phyloP scores from a whole-genome alignment of 805 yeast genomes.

The Candida tallmaniae region DNA sequence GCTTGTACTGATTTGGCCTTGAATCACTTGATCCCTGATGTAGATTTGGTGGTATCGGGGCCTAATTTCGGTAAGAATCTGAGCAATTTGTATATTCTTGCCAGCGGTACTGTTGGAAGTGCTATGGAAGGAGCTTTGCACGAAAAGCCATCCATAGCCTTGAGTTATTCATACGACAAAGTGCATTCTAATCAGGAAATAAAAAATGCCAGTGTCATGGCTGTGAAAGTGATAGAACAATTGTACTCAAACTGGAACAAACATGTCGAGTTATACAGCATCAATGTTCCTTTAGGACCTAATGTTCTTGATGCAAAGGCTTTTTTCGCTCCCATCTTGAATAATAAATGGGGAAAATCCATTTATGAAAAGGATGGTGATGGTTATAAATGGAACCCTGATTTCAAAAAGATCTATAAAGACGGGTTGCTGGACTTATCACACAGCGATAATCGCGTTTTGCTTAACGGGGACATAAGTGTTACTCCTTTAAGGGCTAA shows the following conservation, averaged over 20 bases:
- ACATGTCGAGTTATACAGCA: slow-evolving; percentile 66
- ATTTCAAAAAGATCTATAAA: slow-evolving; percentile 63
- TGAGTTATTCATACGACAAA: slow-evolving; percentile 78
- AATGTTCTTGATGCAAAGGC: slow-evolving; percentile 55
- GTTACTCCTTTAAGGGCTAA: slow-evolving; percentile 59
- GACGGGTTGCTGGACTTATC: slow-evolving; percentile 36
- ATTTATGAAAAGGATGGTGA: slow-evolving; percentile 40
- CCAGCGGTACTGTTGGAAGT: slow-evolving; percentile 96
- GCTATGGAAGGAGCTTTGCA: slow-evolving; percentile 88
- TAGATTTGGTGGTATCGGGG: slow-evolving; percentile 85
- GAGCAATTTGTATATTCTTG: slow-evolving; percentile 78
- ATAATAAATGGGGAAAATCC: slow-evolving; percentile 69
- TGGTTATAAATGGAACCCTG: slow-evolving; percentile 76
- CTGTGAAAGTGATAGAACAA: slow-evolving; percentile 60
- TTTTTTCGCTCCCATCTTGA: slow-evolving; percentile 71
- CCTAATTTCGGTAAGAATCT: slow-evolving; percentile 96
- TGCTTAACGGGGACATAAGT: slow-evolving; percentile 59
- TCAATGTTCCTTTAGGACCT: slow-evolving; percentile 75
- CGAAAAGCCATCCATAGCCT: slow-evolving; percentile 68
- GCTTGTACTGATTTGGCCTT: slow-evolving; percentile 90
- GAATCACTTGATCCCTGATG: slow-evolving; percentile 52
- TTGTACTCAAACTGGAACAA: slow-evolving; percentile 40
- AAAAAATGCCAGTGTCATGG: slow-evolving; percentile 60
- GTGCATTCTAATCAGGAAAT: slow-evolving; percentile 47
- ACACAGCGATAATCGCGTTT: slow-evolving; percentile 66